Evolutionary conservation across 2,329 filamentous ascomycete species (phyloP).

Genomic region (Cordyceps pruinosa): DNA sequence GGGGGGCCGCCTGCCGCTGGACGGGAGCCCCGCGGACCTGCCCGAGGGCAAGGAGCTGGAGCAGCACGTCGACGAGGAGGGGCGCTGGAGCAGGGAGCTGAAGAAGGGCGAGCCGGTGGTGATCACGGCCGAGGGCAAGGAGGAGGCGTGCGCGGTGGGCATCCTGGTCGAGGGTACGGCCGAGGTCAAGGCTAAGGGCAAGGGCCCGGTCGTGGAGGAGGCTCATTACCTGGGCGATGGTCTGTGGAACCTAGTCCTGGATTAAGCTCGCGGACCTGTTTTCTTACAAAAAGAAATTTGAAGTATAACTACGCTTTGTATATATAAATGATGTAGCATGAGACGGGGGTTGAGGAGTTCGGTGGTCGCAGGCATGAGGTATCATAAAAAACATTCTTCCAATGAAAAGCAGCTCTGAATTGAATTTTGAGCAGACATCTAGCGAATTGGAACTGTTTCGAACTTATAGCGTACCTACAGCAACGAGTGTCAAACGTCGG

Average conservation of each 20-base stretch:
- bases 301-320: background rate
- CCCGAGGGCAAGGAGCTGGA: constrained; percentile 38
- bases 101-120: constrained; percentile 78
- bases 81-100: constrained; percentile 59
- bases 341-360: constrained; percentile 2
- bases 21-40: constrained; percentile 26
- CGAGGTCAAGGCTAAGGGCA: constrained; percentile 90
- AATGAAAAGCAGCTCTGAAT: background rate
- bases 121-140: constrained; percentile 87
- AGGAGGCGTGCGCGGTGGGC: constrained; percentile 83
- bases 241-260: constrained; percentile 65
- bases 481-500: too few species aligned
- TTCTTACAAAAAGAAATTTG: too few species aligned
- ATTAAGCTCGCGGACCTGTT: too few species aligned
- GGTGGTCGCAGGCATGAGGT: background rate
- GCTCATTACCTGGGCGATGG: constrained; percentile 93
- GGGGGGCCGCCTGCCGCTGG: constrained; percentile 70
- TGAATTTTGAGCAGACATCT: too few species aligned
- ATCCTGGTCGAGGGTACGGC: constrained; percentile 75
- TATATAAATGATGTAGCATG: background rate
- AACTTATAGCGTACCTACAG: too few species aligned
- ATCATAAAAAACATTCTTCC: too few species aligned
- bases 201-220: constrained; percentile 88
- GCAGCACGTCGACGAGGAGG: constrained; percentile 39
- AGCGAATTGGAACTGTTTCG: too few species aligned